Percentiles rank a stretch among this genome's conserved stretches.
phyloP scores from a whole-genome alignment of 225 moss, liverwort and hornwort species.

The Straminergon stramineum region DNA sequence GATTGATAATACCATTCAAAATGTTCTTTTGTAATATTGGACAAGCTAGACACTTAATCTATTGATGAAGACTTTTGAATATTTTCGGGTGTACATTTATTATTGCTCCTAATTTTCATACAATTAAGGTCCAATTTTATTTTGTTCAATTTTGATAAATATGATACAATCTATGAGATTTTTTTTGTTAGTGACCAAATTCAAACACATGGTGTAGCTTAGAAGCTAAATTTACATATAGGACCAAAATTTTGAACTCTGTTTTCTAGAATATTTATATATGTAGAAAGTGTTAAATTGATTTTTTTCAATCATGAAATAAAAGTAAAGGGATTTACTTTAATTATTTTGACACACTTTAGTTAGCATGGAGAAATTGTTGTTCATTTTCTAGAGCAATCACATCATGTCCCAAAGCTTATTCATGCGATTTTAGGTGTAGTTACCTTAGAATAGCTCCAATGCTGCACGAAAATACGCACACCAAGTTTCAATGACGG shows the following conservation, averaged over 20 bases:
- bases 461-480: no score
- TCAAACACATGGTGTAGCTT: neutral
- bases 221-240: neutral
- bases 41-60: neutral
- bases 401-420: no score
- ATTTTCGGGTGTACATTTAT: neutral
- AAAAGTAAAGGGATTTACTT: no score
- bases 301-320: neutral
- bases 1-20: neutral
- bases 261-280: neutral
- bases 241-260: no score
- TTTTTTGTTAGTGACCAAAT: neutral
- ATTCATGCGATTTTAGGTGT: no score
- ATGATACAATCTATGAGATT: neutral
- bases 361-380: no score
- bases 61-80: neutral
- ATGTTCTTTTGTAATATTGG: neutral
- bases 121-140: neutral
- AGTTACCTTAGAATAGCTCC: no score
- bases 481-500: no score
- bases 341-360: no score
- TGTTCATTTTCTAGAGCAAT: no score
- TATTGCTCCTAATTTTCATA: neutral
- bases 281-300: neutral
- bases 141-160: neutral